Conservation (phyloP, 441 rosid species). For the Brassica balearica region DNA sequence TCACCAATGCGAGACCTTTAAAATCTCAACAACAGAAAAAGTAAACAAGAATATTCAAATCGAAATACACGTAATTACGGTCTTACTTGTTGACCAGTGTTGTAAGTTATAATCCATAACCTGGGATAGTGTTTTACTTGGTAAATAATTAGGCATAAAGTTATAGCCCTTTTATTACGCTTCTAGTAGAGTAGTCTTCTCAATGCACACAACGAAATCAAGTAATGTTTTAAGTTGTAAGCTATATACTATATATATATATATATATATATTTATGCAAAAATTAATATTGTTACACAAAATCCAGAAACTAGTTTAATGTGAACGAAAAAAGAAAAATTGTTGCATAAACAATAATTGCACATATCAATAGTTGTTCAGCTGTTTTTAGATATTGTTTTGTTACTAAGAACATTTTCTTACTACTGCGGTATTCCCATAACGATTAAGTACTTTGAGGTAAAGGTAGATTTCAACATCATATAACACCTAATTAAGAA, state of each 20-base stretch:
- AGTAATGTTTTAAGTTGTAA: background rate
- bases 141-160: constrained; percentile 24
- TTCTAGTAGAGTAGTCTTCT: constrained; percentile 7
- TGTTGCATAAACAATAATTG: background rate
- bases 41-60: constrained; percentile 1
- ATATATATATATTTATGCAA: no score
- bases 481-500: background rate
- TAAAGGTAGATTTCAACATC: background rate
- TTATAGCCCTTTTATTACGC: constrained; percentile 24
- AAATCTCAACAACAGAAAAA: background rate
- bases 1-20: constrained; percentile 1
- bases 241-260: no score
- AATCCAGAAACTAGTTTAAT: background rate
- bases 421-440: background rate
- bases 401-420: background rate
- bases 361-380: background rate
- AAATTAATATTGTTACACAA: background rate
- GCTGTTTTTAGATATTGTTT: background rate
- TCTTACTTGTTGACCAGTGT: constrained; percentile 35
- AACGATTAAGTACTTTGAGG: background rate
- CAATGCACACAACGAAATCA: background rate
- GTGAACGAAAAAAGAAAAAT: background rate
- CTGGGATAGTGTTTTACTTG: constrained; percentile 27
- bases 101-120: constrained; percentile 12
- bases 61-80: constrained; percentile 25